These are phyloP conservation scores for Gossypium longicalyx DNA, from an alignment of 345 rosid species.

Conservation along the genomic window DNA sequence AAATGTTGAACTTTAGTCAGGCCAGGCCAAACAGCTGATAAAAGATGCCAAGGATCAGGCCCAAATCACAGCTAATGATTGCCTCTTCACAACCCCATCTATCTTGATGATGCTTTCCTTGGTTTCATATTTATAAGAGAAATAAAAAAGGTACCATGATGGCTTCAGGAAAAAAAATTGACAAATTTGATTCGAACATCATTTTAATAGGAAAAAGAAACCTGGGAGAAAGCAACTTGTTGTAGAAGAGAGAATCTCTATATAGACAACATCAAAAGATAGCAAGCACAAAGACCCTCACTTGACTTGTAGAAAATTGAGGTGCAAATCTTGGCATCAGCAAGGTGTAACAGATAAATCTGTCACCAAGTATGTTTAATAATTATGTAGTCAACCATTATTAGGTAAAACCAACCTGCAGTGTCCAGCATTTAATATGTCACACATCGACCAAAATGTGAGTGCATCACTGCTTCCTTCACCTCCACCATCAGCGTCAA, in stretches of 20 bases:
- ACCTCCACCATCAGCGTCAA: constrained; percentile 46
- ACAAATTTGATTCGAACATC: background rate
- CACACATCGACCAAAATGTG: constrained; percentile 77
- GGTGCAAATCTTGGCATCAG: constrained; percentile 6
- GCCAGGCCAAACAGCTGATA: background rate
- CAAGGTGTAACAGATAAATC: constrained; percentile 1
- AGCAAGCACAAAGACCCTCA: constrained; percentile 6
- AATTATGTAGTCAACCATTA: constrained; percentile 5
- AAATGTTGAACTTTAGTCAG: background rate
- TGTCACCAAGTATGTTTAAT: constrained; percentile 8
- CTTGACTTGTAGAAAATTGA: background rate
- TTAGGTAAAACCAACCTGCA: constrained; percentile 50
- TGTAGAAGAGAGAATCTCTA: background rate
- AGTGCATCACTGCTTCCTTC: constrained; percentile 28
- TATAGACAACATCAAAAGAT: background rate
- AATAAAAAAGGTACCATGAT: background rate
- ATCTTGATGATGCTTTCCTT: background rate
- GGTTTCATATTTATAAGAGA: background rate
- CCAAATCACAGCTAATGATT: background rate
- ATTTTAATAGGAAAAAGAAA: background rate
- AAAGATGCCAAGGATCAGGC: background rate
- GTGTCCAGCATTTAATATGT: constrained; percentile 61
- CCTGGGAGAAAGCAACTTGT: background rate
- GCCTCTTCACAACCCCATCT: background rate
- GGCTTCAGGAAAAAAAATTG: background rate